A percentile compares a stretch with the other conserved stretches of the same genome.
Evolutionary conservation across 176 grass and related monocot genomes (phyloP).

Genomic region (Eragrostis curvula): DNA sequence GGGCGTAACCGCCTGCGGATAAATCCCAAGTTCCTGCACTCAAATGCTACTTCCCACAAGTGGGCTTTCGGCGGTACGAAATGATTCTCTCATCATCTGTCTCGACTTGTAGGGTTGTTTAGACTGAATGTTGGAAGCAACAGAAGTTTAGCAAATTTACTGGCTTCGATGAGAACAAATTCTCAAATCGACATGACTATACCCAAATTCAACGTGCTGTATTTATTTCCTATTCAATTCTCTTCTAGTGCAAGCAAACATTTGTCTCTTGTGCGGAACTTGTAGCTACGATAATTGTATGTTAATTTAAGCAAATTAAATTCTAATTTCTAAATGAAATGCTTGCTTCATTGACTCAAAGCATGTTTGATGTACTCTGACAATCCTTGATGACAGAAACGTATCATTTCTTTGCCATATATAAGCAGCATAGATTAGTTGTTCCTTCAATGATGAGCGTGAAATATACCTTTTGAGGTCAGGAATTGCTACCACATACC

Average conservation of each 20-base stretch:
- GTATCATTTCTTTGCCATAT: constrained; percentile 6
- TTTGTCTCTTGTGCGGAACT: constrained; percentile 13
- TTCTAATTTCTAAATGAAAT: neutral
- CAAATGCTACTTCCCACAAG: constrained; percentile 83
- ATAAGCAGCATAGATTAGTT: neutral
- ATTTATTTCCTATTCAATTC: constrained; percentile 1
- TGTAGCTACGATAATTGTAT: constrained; percentile 26
- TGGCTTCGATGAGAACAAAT: neutral
- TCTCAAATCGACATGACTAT: neutral
- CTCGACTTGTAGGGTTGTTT: neutral
- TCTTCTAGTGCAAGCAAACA: neutral
- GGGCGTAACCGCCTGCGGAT: constrained; percentile 61
- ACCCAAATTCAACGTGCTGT: neutral
- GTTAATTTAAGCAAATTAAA: neutral
- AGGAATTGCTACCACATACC: neutral
- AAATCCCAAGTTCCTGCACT: constrained; percentile 77
- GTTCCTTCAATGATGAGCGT: neutral
- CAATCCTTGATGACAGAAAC: neutral
- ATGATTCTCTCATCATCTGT: neutral
- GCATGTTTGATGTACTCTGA: neutral
- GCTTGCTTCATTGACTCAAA: constrained; percentile 28
- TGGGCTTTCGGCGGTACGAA: constrained; percentile 74
- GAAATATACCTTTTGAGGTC: constrained; percentile 15
- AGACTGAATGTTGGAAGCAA: constrained; percentile 22
- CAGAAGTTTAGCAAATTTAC: neutral